Evolutionary conservation across 352 stramenopile genomes (phyloP), one percentile per base, ranked within the genome.

Genomic region (Globisporangium orthogonon): DNA sequence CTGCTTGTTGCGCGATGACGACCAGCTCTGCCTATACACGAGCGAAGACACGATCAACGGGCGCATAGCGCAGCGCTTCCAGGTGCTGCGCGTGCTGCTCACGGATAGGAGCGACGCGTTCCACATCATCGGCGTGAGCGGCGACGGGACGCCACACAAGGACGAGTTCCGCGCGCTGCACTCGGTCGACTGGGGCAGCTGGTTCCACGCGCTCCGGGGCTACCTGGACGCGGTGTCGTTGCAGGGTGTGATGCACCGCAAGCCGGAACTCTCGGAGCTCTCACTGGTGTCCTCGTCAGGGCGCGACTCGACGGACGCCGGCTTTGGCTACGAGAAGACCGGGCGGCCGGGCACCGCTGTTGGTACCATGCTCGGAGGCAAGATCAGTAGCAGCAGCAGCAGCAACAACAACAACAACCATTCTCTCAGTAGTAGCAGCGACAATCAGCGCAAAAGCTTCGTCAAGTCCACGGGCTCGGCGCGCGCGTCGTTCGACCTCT

Each of bases 31-130:
- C n/a, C 54, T 86, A 1, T 86, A 84, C 49, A 41, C 66, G 18
- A 86, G 65, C 54, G 73, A 86, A 46, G 71, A 86, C 58, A 80
- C 70, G 7, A 62, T 86, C 17, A 83, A 86, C 47, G 73, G 76
- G 1, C 56, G 56, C 11, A 56, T 86, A 7, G 71, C 76, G 43
- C 69, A 70, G 23, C 71, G 71, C 18, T 81, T 78, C 39, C 70
- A 79, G 18, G 54, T 86, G 23, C 59, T 86, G 29, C 71, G 70
- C 6, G 76, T 81, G 35, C 60, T 69, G 28, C 58, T 82, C 11
- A 74, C 70, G 7, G 71, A 83, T 44, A 73, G 69, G 53, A 72
- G 73, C 49, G 67, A 78, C 53, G 70, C 67, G 50, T 86, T 86
- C 57, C 62, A 78, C 40, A 65, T 86, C 35, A 80, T 86, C 33